These are phyloP conservation scores for Phragmites australis DNA, from an alignment of 176 grass and related monocot species.

Conservation along the genomic window DNA sequence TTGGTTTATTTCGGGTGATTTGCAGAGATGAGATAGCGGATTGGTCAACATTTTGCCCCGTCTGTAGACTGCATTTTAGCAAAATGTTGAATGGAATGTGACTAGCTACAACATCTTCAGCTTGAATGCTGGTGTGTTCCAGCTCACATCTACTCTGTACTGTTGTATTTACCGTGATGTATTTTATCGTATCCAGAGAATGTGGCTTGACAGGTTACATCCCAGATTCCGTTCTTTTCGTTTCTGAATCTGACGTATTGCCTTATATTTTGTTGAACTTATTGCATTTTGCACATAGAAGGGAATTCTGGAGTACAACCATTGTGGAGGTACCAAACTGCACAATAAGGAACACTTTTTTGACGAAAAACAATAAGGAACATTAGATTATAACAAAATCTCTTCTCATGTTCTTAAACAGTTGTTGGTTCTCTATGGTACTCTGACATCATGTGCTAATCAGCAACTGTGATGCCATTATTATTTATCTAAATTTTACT, in stretches of 20 bases:
- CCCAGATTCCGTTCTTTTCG: not conserved
- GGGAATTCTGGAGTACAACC: not conserved
- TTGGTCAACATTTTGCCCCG: not conserved
- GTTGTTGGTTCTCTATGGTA: not conserved
- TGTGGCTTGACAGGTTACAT: not conserved
- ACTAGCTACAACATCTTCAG: not conserved
- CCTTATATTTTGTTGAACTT: not conserved
- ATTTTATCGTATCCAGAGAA: not conserved
- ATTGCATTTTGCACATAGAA: not conserved
- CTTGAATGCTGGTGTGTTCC: not conserved
- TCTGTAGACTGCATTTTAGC: not conserved
- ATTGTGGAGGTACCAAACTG: not conserved
- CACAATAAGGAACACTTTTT: not conserved
- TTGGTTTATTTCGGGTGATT: not conserved
- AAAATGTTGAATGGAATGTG: not conserved
- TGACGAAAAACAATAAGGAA: not conserved
- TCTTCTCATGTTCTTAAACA: not conserved
- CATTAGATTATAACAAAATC: not conserved
- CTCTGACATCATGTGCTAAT: not conserved
- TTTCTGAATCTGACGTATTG: not conserved
- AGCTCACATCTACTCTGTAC: not conserved
- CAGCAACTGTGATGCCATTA: not conserved
- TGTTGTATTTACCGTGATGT: not conserved
- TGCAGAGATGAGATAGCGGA: not conserved
- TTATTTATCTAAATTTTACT: not conserved